A percentile compares a stretch with the other conserved stretches of the same genome.
phyloP scores from a whole-genome alignment of 2,329 filamentous ascomycete genomes.

The Chaetomium sp. region DNA sequence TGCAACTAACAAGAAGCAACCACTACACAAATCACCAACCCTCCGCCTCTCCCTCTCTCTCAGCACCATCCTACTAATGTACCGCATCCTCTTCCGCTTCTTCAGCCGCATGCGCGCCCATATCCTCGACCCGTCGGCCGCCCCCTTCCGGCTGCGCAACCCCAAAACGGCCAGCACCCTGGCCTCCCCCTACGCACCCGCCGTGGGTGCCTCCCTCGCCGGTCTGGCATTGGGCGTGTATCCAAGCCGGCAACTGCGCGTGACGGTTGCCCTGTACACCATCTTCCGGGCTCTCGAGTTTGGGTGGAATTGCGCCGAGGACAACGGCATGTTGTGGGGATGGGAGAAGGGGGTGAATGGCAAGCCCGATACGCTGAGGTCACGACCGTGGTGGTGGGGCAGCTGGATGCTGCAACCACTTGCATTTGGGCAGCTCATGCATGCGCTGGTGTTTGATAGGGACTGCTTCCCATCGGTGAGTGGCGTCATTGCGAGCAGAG shows the following conservation, averaged over 20 bases:
- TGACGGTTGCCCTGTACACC: constrained; percentile 80
- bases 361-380: constrained; percentile 48
- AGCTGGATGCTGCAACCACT: constrained; percentile 81
- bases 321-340: constrained; percentile 69
- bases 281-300: constrained; percentile 84
- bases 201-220: constrained; percentile 85
- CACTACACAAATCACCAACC: constrained; percentile 66
- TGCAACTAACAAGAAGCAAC: constrained; percentile 48
- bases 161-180: constrained; percentile 73
- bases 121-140: constrained; percentile 76
- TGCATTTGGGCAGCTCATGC: constrained; percentile 73
- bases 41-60: constrained; percentile 80
- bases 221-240: constrained; percentile 80
- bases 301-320: constrained; percentile 79
- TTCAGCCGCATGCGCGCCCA: constrained; percentile 77
- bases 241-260: constrained; percentile 65
- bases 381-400: constrained; percentile 79
- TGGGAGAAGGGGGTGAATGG: constrained; percentile 54
- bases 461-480: constrained; percentile 69
- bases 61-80: constrained; percentile 82
- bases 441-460: constrained; percentile 75
- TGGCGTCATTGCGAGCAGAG: neutral
- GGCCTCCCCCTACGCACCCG: constrained; percentile 82
- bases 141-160: constrained; percentile 80
- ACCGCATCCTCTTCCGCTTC: constrained; percentile 88